phyloP scores from a whole-genome alignment of 257 asterid species.

The Forsythia viridissima region DNA sequence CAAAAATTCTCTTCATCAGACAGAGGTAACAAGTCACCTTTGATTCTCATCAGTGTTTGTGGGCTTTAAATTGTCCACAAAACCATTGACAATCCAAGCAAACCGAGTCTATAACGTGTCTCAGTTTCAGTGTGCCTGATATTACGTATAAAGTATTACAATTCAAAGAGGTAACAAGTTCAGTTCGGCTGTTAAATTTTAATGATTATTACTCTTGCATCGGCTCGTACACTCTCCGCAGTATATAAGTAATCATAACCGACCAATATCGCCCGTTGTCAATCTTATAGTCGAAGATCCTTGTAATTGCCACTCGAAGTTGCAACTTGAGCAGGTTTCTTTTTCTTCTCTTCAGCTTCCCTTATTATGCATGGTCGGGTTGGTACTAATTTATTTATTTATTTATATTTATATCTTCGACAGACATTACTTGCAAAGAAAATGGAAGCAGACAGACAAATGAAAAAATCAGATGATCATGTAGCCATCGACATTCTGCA shows the following conservation, averaged over 20 bases:
- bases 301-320: too few relatives aligned
- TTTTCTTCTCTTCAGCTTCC: not conserved
- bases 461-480: conserved; percentile 27
- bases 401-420: not conserved
- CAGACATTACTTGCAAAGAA: not conserved
- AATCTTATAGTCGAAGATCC: not conserved
- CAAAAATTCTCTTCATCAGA: not conserved
- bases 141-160: not conserved
- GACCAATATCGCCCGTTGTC: not conserved
- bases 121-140: not conserved
- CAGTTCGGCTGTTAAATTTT: not conserved
- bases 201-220: too few relatives aligned
- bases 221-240: too few relatives aligned
- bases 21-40: conserved; percentile 32
- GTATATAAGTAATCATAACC: not conserved
- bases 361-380: not conserved
- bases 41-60: conserved; percentile 32
- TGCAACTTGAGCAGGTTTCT: not conserved
- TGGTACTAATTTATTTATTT: too few relatives aligned
- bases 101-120: not conserved
- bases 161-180: not conserved
- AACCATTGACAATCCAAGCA: conserved; percentile 11
- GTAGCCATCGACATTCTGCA: conserved; percentile 27
- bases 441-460: conserved; percentile 27
- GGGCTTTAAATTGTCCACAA: conserved; percentile 25